Evolutionary conservation across 2,329 filamentous ascomycete species (phyloP).

Genomic region (Pleoardoris graminearum): DNA sequence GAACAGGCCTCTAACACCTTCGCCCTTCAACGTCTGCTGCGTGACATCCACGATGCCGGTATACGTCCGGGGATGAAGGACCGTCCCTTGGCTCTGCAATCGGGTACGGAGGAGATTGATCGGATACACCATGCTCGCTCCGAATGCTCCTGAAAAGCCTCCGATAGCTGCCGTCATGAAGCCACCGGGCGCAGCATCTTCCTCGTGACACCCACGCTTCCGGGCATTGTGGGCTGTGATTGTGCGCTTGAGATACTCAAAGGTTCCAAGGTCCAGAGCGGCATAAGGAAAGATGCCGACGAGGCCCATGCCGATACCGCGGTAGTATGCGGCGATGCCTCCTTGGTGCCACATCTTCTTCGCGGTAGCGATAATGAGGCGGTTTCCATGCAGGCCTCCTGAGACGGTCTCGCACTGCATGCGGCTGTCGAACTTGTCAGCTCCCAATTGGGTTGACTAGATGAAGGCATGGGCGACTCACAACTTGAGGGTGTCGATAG

Average conservation of each 20-base stretch:
- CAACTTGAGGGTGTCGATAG: constrained; percentile 81
- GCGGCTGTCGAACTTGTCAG: constrained; percentile 52
- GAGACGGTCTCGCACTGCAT: constrained; percentile 94
- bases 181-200: constrained; percentile 74
- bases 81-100: constrained; percentile 90
- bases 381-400: constrained; percentile 80
- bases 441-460: neutral
- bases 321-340: constrained; percentile 78
- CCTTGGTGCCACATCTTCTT: constrained; percentile 82
- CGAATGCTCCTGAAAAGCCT: constrained; percentile 86
- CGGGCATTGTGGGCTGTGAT: constrained; percentile 73
- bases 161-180: constrained; percentile 87
- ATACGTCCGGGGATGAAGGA: constrained; percentile 88
- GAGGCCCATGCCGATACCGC: constrained; percentile 89
- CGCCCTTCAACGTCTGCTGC: constrained; percentile 76
- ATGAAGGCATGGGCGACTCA: constrained; percentile 40
- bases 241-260: constrained; percentile 83
- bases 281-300: constrained; percentile 98
- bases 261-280: constrained; percentile 93
- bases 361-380: constrained; percentile 79
- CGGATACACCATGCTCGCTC: constrained; percentile 92
- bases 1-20: constrained; percentile 86
- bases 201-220: constrained; percentile 73
- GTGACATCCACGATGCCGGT: constrained; percentile 89
- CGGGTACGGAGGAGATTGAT: constrained; percentile 90